phyloP scores from a whole-genome alignment of 2,329 filamentous ascomycete species.

The Trichoderma citrinoviride region DNA sequence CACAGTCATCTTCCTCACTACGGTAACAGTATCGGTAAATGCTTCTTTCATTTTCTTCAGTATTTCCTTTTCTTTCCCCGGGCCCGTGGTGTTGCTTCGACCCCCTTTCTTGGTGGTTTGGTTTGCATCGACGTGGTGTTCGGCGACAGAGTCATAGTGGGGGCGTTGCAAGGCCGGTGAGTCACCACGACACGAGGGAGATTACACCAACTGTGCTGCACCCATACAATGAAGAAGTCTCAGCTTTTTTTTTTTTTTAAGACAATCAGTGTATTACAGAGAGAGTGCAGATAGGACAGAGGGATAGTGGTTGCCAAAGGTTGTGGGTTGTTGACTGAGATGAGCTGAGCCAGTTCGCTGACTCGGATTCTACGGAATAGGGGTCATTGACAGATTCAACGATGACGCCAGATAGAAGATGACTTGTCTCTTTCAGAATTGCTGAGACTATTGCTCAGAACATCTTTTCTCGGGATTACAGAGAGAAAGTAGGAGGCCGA shows the following conservation, averaged over 20 bases:
- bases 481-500: too few species aligned
- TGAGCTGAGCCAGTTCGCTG: neutral
- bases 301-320: too few species aligned
- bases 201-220: neutral
- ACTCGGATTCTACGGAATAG: neutral
- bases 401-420: too few species aligned
- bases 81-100: neutral
- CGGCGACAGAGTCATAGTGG: conserved; percentile 7
- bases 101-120: neutral
- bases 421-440: too few species aligned
- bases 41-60: too few species aligned
- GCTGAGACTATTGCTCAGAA: too few species aligned
- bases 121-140: neutral
- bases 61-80: neutral
- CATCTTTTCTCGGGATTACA: too few species aligned
- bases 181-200: conserved; percentile 1
- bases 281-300: too few species aligned
- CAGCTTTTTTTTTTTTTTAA: neutral
- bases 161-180: neutral
- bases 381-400: neutral
- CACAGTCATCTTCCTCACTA: too few species aligned
- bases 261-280: neutral
- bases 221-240: too few species aligned
- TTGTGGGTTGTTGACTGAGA: neutral
- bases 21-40: too few species aligned